phyloP scores from a whole-genome alignment of 2,329 filamentous ascomycete species.

The Arthrobotrys iridis region DNA sequence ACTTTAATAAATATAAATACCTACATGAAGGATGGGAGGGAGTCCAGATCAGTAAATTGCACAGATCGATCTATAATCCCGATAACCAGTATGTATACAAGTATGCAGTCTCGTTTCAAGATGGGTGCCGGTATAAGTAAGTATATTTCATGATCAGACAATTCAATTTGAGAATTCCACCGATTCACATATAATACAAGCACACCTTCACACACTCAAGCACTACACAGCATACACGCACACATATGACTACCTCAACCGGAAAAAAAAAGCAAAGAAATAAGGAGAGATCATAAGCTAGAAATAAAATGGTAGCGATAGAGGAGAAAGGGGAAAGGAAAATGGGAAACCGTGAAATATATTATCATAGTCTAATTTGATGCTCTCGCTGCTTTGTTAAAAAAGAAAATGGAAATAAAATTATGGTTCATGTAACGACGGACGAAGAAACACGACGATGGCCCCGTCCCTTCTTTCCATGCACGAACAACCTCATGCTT shows the following conservation, averaged over 20 bases:
- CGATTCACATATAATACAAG: no score
- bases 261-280: neutral
- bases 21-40: no score
- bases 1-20: no score
- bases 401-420: no score
- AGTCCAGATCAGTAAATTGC: no score
- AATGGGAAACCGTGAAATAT: neutral
- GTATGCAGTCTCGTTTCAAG: no score
- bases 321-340: neutral
- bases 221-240: neutral
- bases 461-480: conserved; percentile 23
- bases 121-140: no score
- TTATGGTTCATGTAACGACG: conserved; percentile 16
- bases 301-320: neutral
- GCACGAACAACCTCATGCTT: conserved; percentile 29
- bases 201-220: no score
- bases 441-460: conserved; percentile 1
- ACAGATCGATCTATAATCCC: no score
- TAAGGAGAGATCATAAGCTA: neutral
- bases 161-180: no score
- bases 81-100: no score
- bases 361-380: conserved; percentile 1
- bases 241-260: neutral
- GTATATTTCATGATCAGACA: no score
- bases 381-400: neutral